phyloP scores from a whole-genome alignment of 768 basidiomycete species.

The Tricholoma bakamatsutake region DNA sequence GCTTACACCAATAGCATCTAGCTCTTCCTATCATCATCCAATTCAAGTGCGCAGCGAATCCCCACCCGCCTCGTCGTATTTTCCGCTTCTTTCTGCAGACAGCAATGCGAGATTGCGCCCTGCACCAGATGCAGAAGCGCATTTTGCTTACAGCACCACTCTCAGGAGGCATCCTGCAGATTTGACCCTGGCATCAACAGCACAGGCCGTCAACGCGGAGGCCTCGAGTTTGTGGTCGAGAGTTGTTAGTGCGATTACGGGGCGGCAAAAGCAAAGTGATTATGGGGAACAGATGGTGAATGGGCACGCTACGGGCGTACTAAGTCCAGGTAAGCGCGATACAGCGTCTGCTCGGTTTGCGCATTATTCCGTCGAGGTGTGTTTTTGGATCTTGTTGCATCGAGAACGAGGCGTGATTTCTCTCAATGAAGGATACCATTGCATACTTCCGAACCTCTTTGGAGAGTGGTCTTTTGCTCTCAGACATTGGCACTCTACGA shows the following conservation, averaged over 20 bases:
- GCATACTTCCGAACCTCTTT: constrained; percentile 62
- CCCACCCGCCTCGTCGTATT: constrained; percentile 81
- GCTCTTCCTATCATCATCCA: constrained; percentile 22
- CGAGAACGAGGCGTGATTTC: constrained; percentile 2
- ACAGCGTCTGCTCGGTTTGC: constrained; percentile 69
- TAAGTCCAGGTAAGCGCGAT: constrained; percentile 31
- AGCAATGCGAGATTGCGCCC: constrained; percentile 46
- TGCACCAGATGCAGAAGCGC: constrained; percentile 57
- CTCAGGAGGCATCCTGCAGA: constrained; percentile 63
- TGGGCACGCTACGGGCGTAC: constrained; percentile 28
- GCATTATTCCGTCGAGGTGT: constrained; percentile 57
- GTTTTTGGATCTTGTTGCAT: constrained; percentile 17
- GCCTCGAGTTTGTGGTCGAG: constrained; percentile 48
- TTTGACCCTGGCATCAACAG: constrained; percentile 38
- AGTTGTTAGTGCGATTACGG: constrained; percentile 32
- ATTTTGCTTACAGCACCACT: constrained; percentile 83
- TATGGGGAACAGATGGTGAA: constrained; percentile 29
- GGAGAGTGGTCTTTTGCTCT: constrained; percentile 53
- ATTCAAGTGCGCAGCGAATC: constrained; percentile 36
- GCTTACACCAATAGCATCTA: constrained; percentile 30
- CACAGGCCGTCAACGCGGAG: constrained; percentile 41
- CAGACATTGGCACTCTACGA: constrained; percentile 59
- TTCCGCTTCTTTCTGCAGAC: constrained; percentile 51
- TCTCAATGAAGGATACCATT: constrained; percentile 58
- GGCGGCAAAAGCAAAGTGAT: constrained; percentile 25